A percentile compares a stretch with the other conserved stretches of the same genome.
Conservation (phyloP, 2,329 filamentous ascomycete species). For the Teratosphaeria pseudoeucalypti region DNA sequence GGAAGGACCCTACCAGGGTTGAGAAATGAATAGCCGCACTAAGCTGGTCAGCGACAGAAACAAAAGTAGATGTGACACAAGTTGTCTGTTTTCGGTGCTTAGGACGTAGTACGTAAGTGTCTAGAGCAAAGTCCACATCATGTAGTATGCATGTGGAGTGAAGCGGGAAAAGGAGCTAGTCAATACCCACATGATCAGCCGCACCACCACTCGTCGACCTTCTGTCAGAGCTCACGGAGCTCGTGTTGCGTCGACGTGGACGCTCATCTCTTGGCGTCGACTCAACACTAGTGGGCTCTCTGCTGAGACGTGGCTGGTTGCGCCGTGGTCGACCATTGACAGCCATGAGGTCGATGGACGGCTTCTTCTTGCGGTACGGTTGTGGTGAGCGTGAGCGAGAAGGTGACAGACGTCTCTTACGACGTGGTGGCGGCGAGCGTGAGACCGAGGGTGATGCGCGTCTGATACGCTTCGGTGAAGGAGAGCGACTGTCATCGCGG, state of each 20-base stretch:
- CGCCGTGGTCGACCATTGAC: not conserved
- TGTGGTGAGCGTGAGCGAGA: conserved; percentile 10
- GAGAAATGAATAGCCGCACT: conserved; percentile 1
- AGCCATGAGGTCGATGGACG: conserved; percentile 3
- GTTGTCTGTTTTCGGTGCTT: not conserved
- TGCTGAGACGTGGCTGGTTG: conserved; percentile 5
- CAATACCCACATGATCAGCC: conserved; percentile 7
- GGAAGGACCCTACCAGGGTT: not conserved
- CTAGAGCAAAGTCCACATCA: not conserved
- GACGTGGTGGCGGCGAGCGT: not conserved
- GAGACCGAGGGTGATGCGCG: conserved; percentile 4
- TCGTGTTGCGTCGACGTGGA: conserved; percentile 1
- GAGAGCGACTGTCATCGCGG: conserved; percentile 43
- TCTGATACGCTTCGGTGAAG: conserved; percentile 16
- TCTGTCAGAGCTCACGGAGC: not conserved
- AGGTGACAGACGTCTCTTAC: conserved; percentile 4
- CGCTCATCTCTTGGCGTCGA: not conserved
- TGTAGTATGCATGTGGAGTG: not conserved
- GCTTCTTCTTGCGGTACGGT: conserved; percentile 1
- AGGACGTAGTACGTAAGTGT: not conserved
- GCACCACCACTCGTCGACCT: not conserved
- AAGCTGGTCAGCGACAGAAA: not conserved
- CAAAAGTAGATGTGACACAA: not conserved
- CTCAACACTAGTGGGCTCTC: not conserved
- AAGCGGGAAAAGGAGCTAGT: not conserved